Evolutionary conservation across 2,329 filamentous ascomycete species (phyloP).

Genomic region (Cryphonectria carpinicola): DNA sequence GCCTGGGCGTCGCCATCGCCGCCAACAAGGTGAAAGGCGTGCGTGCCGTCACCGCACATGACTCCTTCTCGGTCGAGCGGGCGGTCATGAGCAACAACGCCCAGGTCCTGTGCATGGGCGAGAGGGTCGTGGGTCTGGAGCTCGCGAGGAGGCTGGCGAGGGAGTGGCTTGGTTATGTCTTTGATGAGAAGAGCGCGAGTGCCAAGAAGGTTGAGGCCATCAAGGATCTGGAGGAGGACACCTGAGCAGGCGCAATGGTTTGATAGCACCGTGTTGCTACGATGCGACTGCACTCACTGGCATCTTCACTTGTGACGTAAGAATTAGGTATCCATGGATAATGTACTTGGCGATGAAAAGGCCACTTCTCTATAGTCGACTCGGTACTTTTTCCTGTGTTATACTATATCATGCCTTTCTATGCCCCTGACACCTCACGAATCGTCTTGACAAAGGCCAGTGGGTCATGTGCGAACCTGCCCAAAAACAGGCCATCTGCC

Average conservation of each 20-base stretch:
- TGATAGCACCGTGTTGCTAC: not conserved
- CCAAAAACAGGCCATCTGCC: constrained; percentile 81
- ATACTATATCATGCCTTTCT: not conserved
- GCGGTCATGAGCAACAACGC: constrained; percentile 83
- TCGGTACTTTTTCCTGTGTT: no score
- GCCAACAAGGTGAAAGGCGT: constrained; percentile 88
- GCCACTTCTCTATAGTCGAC: no score
- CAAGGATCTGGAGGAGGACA: constrained; percentile 36
- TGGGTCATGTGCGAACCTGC: constrained; percentile 79
- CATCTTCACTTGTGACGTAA: not conserved
- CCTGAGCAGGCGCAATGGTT: not conserved
- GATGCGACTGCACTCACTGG: not conserved
- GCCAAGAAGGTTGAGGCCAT: constrained; percentile 54
- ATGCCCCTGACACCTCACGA: constrained; percentile 64
- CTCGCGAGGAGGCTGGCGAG: constrained; percentile 74
- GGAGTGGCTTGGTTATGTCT: constrained; percentile 85
- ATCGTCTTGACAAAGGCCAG: constrained; percentile 73
- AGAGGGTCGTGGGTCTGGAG: constrained; percentile 82
- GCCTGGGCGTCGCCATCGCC: constrained; percentile 83
- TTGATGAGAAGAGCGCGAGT: constrained; percentile 66
- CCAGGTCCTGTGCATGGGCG: constrained; percentile 84
- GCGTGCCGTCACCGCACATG: constrained; percentile 86
- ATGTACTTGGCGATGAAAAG: no score
- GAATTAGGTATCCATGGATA: not conserved
- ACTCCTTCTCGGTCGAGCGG: constrained; percentile 81